A percentile compares a stretch with the other conserved stretches of the same genome.
Evolutionary conservation across 1,284 basidiomycete genomes (phyloP).

Genomic region (Microbotryum saponariae): DNA sequence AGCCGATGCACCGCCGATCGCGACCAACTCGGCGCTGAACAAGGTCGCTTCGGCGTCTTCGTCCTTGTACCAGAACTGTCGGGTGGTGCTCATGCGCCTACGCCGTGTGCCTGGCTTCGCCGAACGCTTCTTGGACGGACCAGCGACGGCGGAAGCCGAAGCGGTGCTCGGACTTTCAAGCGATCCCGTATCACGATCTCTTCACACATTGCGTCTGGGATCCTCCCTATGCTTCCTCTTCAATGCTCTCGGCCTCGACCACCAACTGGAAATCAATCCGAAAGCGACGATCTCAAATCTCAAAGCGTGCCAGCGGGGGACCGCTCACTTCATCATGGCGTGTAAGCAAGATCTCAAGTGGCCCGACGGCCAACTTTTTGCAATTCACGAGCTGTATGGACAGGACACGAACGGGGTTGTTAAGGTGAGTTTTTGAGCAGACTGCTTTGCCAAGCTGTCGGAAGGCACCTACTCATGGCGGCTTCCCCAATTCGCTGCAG

Average conservation of each 20-base stretch:
- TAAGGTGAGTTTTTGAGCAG: constrained; percentile 55
- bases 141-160: constrained; percentile 2
- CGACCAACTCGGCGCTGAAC: constrained; percentile 34
- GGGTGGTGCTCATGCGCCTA: constrained; percentile 40
- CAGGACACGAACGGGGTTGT: constrained; percentile 90
- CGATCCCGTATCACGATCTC: constrained; percentile 72
- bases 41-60: constrained; percentile 35
- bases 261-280: constrained; percentile 58
- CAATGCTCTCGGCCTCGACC: constrained; percentile 60
- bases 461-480: background rate
- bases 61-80: constrained; percentile 44
- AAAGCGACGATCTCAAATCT: constrained; percentile 62
- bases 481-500: constrained; percentile 43
- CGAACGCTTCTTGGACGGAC: constrained; percentile 29
- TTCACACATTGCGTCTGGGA: constrained; percentile 87
- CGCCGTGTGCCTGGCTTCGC: constrained; percentile 42
- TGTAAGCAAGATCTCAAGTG: constrained; percentile 47
- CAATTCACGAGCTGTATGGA: constrained; percentile 67
- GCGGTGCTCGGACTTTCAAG: constrained; percentile 29
- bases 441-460: background rate
- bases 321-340: constrained; percentile 51
- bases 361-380: constrained; percentile 47
- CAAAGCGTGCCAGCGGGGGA: constrained; percentile 58
- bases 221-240: constrained; percentile 90
- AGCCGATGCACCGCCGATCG: constrained; percentile 21